phyloP scores from a whole-genome alignment of 371 early-diverging fungal species.

The Mucor irregularis region DNA sequence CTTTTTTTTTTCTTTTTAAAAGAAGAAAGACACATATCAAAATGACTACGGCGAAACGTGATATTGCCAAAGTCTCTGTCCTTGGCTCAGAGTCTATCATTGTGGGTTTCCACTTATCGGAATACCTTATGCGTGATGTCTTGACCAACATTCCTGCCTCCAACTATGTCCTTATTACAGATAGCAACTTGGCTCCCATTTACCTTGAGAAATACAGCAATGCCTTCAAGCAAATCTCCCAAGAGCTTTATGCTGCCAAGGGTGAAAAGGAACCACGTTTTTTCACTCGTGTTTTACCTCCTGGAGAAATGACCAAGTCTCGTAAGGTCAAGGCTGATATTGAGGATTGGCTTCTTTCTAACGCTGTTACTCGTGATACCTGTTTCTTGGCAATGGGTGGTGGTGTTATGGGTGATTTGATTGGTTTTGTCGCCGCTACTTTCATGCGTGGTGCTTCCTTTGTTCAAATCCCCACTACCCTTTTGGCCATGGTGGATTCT shows the following conservation, averaged over 20 bases:
- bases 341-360: conserved; percentile 89
- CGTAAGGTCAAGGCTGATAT: conserved; percentile 84
- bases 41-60: conserved; percentile 29
- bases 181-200: conserved; percentile 78
- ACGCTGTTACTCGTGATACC: conserved; percentile 92
- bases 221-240: conserved; percentile 41
- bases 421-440: conserved; percentile 95
- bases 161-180: conserved; percentile 89
- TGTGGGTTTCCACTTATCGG: conserved; percentile 81
- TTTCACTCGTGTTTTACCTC: conserved; percentile 80
- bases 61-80: conserved; percentile 77
- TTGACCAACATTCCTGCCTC: conserved; percentile 74
- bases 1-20: neutral
- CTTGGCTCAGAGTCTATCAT: conserved; percentile 87
- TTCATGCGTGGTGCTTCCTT: conserved; percentile 97
- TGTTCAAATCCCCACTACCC: conserved; percentile 93
- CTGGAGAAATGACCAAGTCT: conserved; percentile 91
- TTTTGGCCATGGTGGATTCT: conserved; percentile 98
- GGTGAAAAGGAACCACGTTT: conserved; percentile 58
- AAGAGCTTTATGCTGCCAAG: conserved; percentile 24
- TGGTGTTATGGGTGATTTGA: conserved; percentile 96
- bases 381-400: conserved; percentile 95
- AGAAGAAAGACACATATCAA: neutral
- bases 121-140: conserved; percentile 77
- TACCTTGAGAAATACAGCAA: conserved; percentile 66